Evolutionary conservation across 2,329 filamentous ascomycete genomes (phyloP).

Genomic region (Aspergillus japonicus): DNA sequence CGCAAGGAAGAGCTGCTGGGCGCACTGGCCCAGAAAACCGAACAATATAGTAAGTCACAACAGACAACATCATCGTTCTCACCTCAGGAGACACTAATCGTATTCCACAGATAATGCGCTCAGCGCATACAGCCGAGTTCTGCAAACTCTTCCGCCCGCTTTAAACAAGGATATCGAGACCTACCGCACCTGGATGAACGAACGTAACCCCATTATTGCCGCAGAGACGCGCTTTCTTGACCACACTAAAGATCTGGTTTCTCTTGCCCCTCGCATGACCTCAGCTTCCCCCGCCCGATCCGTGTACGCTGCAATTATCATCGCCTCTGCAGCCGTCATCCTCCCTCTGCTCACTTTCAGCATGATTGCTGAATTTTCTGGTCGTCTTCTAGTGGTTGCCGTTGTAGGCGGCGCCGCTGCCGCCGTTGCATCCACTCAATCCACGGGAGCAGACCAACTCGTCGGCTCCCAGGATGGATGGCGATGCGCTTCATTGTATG

Average conservation of each 20-base stretch:
- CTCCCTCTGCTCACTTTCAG: constrained; percentile 60
- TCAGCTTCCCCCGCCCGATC: constrained; percentile 22
- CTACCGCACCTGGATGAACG: constrained; percentile 56
- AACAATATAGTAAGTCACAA: constrained; percentile 58
- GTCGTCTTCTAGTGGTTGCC: constrained; percentile 57
- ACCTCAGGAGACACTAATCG: not conserved
- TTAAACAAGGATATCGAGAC: constrained; percentile 47
- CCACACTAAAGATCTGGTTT: constrained; percentile 48
- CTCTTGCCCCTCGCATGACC: constrained; percentile 27
- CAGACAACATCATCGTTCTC: not conserved
- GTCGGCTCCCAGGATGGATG: constrained; percentile 42
- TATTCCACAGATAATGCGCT: constrained; percentile 38
- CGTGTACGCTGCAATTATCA: constrained; percentile 43
- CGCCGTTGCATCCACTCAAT: constrained; percentile 38
- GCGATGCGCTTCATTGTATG: constrained; percentile 41
- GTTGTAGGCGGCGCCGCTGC: constrained; percentile 52
- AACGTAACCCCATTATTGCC: constrained; percentile 50
- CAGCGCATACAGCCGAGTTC: constrained; percentile 48
- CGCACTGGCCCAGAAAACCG: constrained; percentile 56
- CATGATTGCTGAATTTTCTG: constrained; percentile 57
- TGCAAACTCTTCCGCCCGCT: constrained; percentile 48
- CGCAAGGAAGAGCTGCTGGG: constrained; percentile 56
- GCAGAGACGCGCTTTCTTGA: constrained; percentile 55
- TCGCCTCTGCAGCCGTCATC: constrained; percentile 54
- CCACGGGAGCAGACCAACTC: constrained; percentile 34